Evolutionary conservation across 108 stramenopile genomes (phyloP).

Genomic region (Cyclotella choctawhatcheeana): DNA sequence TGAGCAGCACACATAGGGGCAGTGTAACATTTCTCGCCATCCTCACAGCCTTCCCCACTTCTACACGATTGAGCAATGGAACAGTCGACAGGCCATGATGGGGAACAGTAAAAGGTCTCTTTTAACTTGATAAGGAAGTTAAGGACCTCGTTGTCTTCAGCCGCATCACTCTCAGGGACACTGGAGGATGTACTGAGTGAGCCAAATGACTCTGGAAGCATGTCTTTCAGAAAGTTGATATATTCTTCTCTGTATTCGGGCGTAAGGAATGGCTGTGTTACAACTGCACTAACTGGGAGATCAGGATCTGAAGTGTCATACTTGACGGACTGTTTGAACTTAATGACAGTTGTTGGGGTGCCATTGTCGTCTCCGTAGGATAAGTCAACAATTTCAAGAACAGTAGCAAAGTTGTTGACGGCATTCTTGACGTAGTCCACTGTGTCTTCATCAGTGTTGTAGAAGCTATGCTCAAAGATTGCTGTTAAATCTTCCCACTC

Average conservation of each 20-base stretch:
- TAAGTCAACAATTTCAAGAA: conserved; percentile 15
- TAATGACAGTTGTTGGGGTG: conserved; percentile 12
- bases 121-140: conserved; percentile 4
- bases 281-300: conserved; percentile 10
- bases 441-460: conserved; percentile 6
- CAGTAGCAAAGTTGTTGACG: conserved; percentile 23
- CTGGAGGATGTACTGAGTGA: conserved; percentile 3
- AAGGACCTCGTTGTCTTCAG: background rate
- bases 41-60: conserved; percentile 11
- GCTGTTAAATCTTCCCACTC: conserved; percentile 37
- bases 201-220: conserved; percentile 22
- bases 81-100: conserved; percentile 17
- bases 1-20: conserved; percentile 10
- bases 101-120: conserved; percentile 12
- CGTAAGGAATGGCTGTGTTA: conserved; percentile 22
- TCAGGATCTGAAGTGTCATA: conserved; percentile 17
- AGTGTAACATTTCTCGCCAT: conserved; percentile 14
- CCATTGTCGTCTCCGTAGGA: conserved; percentile 19
- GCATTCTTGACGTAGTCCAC: conserved; percentile 19
- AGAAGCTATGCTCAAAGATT: conserved; percentile 28
- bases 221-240: conserved; percentile 15
- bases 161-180: conserved; percentile 6
- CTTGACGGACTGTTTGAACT: conserved; percentile 20
- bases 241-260: conserved; percentile 20
- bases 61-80: conserved; percentile 1